These are phyloP conservation scores for Daedalea quercina DNA, from an alignment of 768 basidiomycete genomes.

Conservation along the genomic window DNA sequence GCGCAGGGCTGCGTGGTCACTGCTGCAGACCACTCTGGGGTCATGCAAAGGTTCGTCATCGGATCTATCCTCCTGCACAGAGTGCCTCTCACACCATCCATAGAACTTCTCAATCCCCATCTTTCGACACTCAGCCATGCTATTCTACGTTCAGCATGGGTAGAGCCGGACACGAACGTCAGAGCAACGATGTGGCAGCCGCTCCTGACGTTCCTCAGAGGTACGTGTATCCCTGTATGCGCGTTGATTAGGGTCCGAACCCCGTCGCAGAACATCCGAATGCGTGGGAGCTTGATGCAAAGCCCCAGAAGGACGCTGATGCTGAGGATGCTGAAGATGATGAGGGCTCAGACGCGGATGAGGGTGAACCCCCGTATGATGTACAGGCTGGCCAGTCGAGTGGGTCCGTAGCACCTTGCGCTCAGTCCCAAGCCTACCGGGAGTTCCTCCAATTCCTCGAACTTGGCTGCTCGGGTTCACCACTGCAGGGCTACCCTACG, in stretches of 20 bases:
- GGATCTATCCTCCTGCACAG: background rate
- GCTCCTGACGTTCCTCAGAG: constrained; percentile 62
- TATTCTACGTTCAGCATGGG: constrained; percentile 60
- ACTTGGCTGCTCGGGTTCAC: constrained; percentile 72
- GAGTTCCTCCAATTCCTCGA: constrained; percentile 79
- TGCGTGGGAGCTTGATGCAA: constrained; percentile 53
- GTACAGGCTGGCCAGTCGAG: background rate
- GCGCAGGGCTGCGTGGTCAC: constrained; percentile 62
- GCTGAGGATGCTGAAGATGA: constrained; percentile 30
- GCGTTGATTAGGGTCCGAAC: background rate
- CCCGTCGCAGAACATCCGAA: constrained; percentile 45
- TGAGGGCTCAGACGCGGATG: constrained; percentile 27
- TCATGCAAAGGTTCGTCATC: constrained; percentile 29
- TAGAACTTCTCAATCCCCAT: constrained; percentile 24
- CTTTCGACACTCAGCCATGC: constrained; percentile 47
- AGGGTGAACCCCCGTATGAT: constrained; percentile 24
- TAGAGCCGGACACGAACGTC: constrained; percentile 67
- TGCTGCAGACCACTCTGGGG: constrained; percentile 41
- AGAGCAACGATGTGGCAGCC: constrained; percentile 66
- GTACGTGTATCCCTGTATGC: constrained; percentile 30
- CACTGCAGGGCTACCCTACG: constrained; percentile 74
- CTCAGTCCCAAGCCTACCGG: constrained; percentile 43
- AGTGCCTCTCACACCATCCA: background rate
- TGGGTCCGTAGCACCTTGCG: background rate
- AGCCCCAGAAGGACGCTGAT: constrained; percentile 22